Evolutionary conservation across 1,139 yeast species (phyloP).

Genomic region (Lodderomyces elongisporus): DNA sequence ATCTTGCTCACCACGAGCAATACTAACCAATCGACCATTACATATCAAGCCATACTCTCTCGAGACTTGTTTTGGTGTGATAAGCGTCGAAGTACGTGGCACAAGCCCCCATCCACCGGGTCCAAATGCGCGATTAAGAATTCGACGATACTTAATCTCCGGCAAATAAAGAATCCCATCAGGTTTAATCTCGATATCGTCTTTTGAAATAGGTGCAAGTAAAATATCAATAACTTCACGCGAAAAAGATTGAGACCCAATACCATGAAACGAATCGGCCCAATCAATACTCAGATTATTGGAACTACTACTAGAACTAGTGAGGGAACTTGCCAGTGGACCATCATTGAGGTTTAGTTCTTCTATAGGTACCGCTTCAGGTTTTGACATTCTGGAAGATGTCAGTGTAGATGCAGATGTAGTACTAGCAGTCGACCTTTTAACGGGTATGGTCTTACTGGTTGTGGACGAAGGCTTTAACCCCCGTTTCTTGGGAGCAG

Average conservation of each 20-base stretch:
- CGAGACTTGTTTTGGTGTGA: conserved; percentile 60
- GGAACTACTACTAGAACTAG: too few species aligned
- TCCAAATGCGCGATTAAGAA: conserved; percentile 85
- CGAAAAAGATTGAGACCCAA: conserved; percentile 73
- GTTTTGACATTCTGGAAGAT: too few species aligned
- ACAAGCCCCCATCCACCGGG: conserved; percentile 99
- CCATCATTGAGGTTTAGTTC: too few species aligned
- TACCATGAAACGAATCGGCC: conserved; percentile 77
- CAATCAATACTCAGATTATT: conserved; percentile 48
- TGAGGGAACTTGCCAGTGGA: too few species aligned
- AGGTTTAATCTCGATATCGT: conserved; percentile 89
- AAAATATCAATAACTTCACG: conserved; percentile 55
- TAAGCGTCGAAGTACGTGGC: conserved; percentile 80
- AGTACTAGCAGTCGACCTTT: too few species aligned
- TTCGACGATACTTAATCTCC: conserved; percentile 89
- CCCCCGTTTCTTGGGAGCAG: too few species aligned
- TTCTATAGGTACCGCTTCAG: too few species aligned
- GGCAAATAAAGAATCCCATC: conserved; percentile 91
- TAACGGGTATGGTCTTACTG: too few species aligned
- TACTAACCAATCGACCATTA: conserved; percentile 82
- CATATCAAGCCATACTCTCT: conserved; percentile 88
- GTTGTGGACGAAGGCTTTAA: too few species aligned
- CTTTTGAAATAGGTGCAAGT: conserved; percentile 52
- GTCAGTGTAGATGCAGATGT: too few species aligned
- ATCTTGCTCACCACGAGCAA: conserved; percentile 95